Evolutionary conservation across 768 basidiomycete genomes (phyloP).

Genomic region (Pisolithus marmoratus): DNA sequence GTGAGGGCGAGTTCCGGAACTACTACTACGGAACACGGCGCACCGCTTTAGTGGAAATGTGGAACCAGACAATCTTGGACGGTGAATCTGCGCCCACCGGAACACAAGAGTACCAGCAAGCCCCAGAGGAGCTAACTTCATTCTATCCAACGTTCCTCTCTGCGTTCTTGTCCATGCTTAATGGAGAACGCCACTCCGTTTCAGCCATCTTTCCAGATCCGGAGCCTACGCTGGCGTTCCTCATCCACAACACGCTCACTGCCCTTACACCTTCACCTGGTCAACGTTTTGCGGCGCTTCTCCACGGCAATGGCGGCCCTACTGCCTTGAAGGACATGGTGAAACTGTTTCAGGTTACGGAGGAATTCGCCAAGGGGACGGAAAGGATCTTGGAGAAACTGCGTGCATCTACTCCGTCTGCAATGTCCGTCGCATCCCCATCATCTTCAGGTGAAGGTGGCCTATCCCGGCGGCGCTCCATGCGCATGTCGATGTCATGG

Average conservation of each 20-base stretch:
- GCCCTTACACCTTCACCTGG: constrained; percentile 76
- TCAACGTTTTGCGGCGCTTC: constrained; percentile 68
- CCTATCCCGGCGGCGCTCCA: constrained; percentile 48
- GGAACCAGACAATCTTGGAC: constrained; percentile 55
- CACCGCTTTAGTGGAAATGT: constrained; percentile 54
- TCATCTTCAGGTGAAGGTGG: constrained; percentile 15
- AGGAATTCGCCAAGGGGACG: constrained; percentile 72
- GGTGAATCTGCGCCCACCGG: constrained; percentile 13
- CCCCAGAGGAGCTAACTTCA: constrained; percentile 43
- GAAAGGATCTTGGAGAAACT: constrained; percentile 78
- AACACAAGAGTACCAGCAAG: constrained; percentile 38
- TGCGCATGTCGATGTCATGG: constrained; percentile 63
- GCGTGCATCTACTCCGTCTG: constrained; percentile 31
- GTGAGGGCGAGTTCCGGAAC: constrained; percentile 87
- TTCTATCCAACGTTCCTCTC: constrained; percentile 76
- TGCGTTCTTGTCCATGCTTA: constrained; percentile 59
- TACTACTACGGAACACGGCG: constrained; percentile 90
- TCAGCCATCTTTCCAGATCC: constrained; percentile 88
- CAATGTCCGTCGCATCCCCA: constrained; percentile 13
- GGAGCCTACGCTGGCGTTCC: constrained; percentile 63
- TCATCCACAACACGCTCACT: constrained; percentile 78
- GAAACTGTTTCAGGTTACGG: constrained; percentile 62
- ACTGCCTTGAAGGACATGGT: constrained; percentile 67
- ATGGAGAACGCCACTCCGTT: constrained; percentile 66
- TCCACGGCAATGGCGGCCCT: constrained; percentile 54